Evolutionary conservation across 176 grass and related monocot species (phyloP).

Genomic region (Cenchrus fungigraminus): DNA sequence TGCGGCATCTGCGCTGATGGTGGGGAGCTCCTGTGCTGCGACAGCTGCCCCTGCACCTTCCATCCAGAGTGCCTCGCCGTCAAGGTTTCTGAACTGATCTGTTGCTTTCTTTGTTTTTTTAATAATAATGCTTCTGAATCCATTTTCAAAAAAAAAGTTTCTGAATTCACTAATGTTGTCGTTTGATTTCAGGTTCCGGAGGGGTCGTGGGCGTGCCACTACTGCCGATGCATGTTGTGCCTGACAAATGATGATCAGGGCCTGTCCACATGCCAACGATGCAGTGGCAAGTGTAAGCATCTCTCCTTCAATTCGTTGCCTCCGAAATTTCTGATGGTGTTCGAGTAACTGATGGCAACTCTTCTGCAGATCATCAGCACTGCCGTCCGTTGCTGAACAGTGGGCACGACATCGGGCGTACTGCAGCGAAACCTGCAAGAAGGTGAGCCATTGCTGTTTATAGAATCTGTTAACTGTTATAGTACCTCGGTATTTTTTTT

Average conservation of each 20-base stretch:
- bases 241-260: slow-evolving; percentile 40
- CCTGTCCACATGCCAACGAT: slow-evolving; percentile 61
- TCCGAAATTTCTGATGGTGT: background rate
- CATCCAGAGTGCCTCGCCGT: slow-evolving; percentile 72
- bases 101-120: too few species aligned
- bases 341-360: slow-evolving; percentile 19
- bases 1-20: slow-evolving; percentile 83
- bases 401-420: slow-evolving; percentile 21
- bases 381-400: slow-evolving; percentile 54
- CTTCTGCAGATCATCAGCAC: slow-evolving; percentile 61
- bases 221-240: slow-evolving; percentile 76
- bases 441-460: slow-evolving; percentile 35
- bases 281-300: slow-evolving; percentile 61
- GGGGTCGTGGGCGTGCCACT: slow-evolving; percentile 74
- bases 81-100: slow-evolving; percentile 29
- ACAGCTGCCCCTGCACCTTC: slow-evolving; percentile 80
- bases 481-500: too few species aligned
- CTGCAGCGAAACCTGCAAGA: slow-evolving; percentile 75
- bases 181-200: slow-evolving; percentile 47
- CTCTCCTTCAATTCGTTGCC: too few species aligned
- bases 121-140: background rate
- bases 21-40: slow-evolving; percentile 78
- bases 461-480: too few species aligned
- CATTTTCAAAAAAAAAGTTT: too few species aligned
- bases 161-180: background rate